phyloP scores from a whole-genome alignment of 2,329 filamentous ascomycete genomes.

The Aureobasidium subglaciale region DNA sequence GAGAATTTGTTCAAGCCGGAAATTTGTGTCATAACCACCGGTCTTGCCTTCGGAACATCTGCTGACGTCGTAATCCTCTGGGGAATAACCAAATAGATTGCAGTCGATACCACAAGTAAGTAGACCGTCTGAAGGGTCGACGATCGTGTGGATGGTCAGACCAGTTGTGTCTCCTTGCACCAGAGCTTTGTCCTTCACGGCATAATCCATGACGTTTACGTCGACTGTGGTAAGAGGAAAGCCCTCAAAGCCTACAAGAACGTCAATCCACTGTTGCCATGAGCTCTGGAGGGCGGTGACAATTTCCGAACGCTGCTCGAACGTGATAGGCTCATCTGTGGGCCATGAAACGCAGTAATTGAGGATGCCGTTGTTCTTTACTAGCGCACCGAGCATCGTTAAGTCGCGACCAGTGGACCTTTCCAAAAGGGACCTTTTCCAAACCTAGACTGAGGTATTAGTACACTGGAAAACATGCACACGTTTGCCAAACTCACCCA shows the following conservation, averaged over 20 bases:
- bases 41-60: too few relatives aligned
- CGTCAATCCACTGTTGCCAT: constrained; percentile 38
- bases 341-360: constrained; percentile 43
- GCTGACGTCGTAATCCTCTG: too few relatives aligned
- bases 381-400: constrained; percentile 27
- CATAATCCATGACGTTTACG: constrained; percentile 39
- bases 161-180: constrained; percentile 32
- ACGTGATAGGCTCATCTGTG: constrained; percentile 31
- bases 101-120: constrained; percentile 39
- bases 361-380: constrained; percentile 29
- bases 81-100: too few relatives aligned
- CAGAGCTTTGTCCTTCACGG: constrained; percentile 33
- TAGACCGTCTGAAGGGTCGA: constrained; percentile 33
- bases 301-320: constrained; percentile 34
- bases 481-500: background rate
- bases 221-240: constrained; percentile 38
- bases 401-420: constrained; percentile 15
- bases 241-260: constrained; percentile 38
- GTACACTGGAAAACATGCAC: too few relatives aligned
- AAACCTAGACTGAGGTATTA: too few relatives aligned
- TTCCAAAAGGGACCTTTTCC: constrained; percentile 1
- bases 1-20: too few relatives aligned
- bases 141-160: constrained; percentile 38
- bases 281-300: constrained; percentile 30
- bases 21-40: too few relatives aligned